These are phyloP conservation scores for Chaetomium tenue DNA, from an alignment of 495 filamentous ascomycete genomes.

Conservation along the genomic window DNA sequence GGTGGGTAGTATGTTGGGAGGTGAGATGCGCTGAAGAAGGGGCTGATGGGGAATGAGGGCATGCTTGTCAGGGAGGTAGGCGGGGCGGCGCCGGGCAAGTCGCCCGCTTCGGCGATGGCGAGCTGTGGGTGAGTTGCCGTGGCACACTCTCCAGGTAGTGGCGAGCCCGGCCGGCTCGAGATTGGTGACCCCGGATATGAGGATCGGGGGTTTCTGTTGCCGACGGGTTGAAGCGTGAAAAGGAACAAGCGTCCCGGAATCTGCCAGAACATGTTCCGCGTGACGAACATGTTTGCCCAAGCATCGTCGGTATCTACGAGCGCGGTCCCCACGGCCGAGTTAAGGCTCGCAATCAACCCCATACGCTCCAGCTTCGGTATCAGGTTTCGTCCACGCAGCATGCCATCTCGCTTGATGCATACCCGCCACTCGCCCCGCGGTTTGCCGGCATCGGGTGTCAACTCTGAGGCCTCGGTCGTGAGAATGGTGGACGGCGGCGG, in stretches of 20 bases:
- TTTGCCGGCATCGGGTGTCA: constrained; percentile 64
- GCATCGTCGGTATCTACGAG: constrained; percentile 60
- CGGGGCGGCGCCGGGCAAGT: constrained; percentile 32
- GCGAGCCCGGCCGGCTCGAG: constrained; percentile 58
- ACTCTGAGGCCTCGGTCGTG: constrained; percentile 58
- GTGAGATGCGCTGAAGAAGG: constrained; percentile 74
- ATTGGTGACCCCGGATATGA: constrained; percentile 58
- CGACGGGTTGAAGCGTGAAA: constrained; percentile 70
- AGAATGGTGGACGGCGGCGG: constrained; percentile 56
- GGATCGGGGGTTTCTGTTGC: constrained; percentile 37
- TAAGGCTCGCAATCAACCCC: constrained; percentile 74
- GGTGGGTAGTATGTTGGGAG: constrained; percentile 90
- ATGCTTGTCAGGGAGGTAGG: constrained; percentile 38
- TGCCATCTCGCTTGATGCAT: constrained; percentile 77
- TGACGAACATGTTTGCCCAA: constrained; percentile 81
- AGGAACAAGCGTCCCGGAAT: constrained; percentile 82
- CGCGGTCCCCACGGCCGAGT: constrained; percentile 69
- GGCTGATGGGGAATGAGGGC: constrained; percentile 51
- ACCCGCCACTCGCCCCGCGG: constrained; percentile 88
- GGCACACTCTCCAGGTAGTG: constrained; percentile 46
- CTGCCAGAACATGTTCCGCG: constrained; percentile 85
- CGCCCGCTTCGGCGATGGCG: constrained; percentile 29
- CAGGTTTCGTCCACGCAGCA: constrained; percentile 76
- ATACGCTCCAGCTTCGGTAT: constrained; percentile 92
- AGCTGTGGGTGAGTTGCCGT: constrained; percentile 14